Evolutionary conservation across 2,329 filamentous ascomycete genomes (phyloP), one percentile per base, ranked within the genome.

Genomic region (Thelonectria blattea): DNA sequence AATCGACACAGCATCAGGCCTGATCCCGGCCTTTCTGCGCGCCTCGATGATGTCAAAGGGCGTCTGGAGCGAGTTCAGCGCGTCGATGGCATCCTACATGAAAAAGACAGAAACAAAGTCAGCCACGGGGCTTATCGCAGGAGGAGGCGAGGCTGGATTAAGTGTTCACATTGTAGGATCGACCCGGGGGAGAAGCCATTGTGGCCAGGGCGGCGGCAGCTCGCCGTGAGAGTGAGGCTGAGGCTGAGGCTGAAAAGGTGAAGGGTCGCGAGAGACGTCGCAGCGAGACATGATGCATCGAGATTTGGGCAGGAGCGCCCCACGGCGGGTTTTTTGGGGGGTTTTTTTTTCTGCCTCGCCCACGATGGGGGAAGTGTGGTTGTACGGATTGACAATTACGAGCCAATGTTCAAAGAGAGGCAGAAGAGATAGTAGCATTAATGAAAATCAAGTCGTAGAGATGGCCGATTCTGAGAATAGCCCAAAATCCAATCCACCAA

Each of bases 51-150:
- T 85, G 50, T 90, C 86, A 73, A 90, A 94, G 53, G 96, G 96
- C 43, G 91, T 92, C 76, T 99, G 95, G 52, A 98, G 87, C 46
- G 91, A 90, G 76, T 98, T 98, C 72, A 98, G 85, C 41, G 91
- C 87, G 67, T 88, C 82, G 64, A 98, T 88, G 49, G 94, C 95
- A 74, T 95, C 92, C 92, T 96, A 66, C 27, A 3, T 2, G 20
- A 15, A 11, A 20, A 15, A 30, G 27, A 34, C 15, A n/a, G 41
- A n/a, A n/a, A n/a, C n/a, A n/a, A n/a, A n/a, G 48, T 66, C 22
- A 70, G 59, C 32, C 57, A 47, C 42, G 14, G 15, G 48, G 32
- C 5, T 14, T 12, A 3, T 43, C 11, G 27, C 3, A 17, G n/a
- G 17, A n/a, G 9, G 14, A 27, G 27, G 34, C n/a, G 24, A 41